These are phyloP conservation scores for Nemophila menziesii DNA, from an alignment of 257 asterid genomes.

Conservation along the genomic window DNA sequence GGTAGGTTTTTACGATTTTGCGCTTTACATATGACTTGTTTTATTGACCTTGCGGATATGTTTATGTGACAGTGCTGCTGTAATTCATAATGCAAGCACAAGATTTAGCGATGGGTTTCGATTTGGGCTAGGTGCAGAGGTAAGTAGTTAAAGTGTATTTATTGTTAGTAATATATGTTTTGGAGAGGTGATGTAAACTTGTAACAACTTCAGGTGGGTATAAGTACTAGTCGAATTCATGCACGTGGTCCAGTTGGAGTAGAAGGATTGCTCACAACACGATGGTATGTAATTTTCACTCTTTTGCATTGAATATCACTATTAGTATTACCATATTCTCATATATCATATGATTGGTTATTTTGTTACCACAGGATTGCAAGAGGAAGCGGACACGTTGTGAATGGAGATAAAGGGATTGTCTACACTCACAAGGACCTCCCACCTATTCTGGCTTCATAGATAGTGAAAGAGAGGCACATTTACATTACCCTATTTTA, in stretches of 20 bases:
- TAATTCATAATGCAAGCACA: conserved; percentile 88
- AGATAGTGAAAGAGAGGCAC: neutral
- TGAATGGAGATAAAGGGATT: conserved; percentile 32
- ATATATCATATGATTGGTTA: neutral
- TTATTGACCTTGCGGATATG: conserved; percentile 1
- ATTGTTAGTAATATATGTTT: neutral
- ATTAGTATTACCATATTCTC: too few species aligned
- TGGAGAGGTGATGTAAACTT: neutral
- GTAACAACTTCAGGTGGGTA: conserved; percentile 55
- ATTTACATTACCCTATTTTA: too few species aligned
- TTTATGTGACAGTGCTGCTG: conserved; percentile 67
- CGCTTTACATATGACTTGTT: too few species aligned
- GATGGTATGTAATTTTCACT: conserved; percentile 40
- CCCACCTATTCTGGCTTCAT: conserved; percentile 10
- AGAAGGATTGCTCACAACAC: conserved; percentile 84
- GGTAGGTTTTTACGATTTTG: conserved; percentile 19
- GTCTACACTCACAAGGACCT: conserved; percentile 41
- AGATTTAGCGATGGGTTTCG: conserved; percentile 88
- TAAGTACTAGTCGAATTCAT: conserved; percentile 92
- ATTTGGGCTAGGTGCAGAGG: conserved; percentile 98
- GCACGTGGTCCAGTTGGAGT: conserved; percentile 99
- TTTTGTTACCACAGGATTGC: conserved; percentile 26
- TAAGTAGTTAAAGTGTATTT: too few species aligned
- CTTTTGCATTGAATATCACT: too few species aligned
- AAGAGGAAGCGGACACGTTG: conserved; percentile 44